Conservation (phyloP, 1,139 yeast species). For the Sugiyamaella grinbergsii region DNA sequence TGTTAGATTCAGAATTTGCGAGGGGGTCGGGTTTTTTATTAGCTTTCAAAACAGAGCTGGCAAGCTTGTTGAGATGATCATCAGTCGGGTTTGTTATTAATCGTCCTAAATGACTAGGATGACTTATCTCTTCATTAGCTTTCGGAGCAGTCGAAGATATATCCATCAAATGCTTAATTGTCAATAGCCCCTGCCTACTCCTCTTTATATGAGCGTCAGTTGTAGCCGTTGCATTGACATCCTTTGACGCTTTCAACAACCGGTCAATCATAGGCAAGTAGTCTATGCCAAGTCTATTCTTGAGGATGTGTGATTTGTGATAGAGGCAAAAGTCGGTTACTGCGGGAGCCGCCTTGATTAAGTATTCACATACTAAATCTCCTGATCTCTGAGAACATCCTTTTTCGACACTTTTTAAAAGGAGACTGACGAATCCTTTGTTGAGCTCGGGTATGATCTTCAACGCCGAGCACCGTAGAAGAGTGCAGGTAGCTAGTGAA, state of each 20-base stretch:
- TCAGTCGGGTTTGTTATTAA: conserved; percentile 2
- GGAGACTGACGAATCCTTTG: conserved; percentile 1
- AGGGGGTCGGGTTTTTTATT: background rate
- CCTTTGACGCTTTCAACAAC: conserved; percentile 1
- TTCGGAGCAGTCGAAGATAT: background rate
- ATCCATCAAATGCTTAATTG: conserved; percentile 13
- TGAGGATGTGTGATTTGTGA: conserved; percentile 8
- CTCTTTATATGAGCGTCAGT: conserved; percentile 5
- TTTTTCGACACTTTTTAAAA: conserved; percentile 1
- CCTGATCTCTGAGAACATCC: conserved; percentile 11
- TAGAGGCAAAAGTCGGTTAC: conserved; percentile 6
- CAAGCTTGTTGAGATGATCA: background rate
- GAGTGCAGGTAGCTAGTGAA: conserved; percentile 10
- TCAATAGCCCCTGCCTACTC: conserved; percentile 5
- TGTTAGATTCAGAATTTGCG: conserved; percentile 1
- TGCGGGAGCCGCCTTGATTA: conserved; percentile 8
- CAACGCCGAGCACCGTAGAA: conserved; percentile 10
- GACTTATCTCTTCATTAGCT: background rate
- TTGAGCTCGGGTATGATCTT: conserved; percentile 5
- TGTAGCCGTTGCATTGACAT: background rate
- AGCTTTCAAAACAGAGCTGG: conserved; percentile 8
- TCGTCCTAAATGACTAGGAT: conserved; percentile 1
- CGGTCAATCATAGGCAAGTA: conserved; percentile 10
- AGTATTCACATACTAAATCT: conserved; percentile 8
- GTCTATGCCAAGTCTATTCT: background rate